phyloP scores from a whole-genome alignment of 768 basidiomycete genomes.

The Lactarius pseudohatsudake region DNA sequence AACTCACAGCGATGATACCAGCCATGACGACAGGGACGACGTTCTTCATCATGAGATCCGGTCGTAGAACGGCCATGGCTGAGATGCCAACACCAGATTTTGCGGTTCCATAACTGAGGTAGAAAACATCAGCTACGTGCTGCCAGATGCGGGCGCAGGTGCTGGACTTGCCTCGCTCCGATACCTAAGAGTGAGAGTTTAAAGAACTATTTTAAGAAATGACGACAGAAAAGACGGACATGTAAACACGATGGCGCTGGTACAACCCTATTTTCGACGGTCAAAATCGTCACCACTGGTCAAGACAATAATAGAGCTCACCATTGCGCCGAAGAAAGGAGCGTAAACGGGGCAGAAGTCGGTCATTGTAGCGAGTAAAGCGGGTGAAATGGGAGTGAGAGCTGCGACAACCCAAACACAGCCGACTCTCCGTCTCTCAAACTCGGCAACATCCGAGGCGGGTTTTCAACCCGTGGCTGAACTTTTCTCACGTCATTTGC shows the following conservation, averaged over 20 bases:
- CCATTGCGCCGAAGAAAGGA: slow-evolving; percentile 98
- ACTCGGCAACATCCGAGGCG: background rate
- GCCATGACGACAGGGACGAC: slow-evolving; percentile 95
- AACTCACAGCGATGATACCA: slow-evolving; percentile 99
- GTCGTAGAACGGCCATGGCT: slow-evolving; percentile 91
- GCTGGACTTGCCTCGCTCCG: slow-evolving; percentile 69
- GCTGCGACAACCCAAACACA: background rate
- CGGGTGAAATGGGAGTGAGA: background rate
- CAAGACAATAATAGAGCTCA: slow-evolving; percentile 40
- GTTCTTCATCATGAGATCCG: slow-evolving; percentile 89
- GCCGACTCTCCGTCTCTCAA: background rate
- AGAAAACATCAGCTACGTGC: background rate
- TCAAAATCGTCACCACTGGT: background rate
- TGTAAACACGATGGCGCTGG: slow-evolving; percentile 95
- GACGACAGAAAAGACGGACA: slow-evolving; percentile 53
- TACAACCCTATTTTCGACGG: slow-evolving; percentile 71
- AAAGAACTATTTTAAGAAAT: background rate
- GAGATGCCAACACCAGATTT: slow-evolving; percentile 98
- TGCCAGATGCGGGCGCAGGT: background rate
- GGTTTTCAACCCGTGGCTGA: background rate
- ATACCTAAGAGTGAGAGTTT: slow-evolving; percentile 53
- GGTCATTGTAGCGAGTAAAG: slow-evolving; percentile 47
- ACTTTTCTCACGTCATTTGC: background rate
- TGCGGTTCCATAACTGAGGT: slow-evolving; percentile 89
- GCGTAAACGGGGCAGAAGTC: slow-evolving; percentile 93